Conservation (phyloP, 2,329 filamentous ascomycete genomes). For the Fusarium tuaranense region DNA sequence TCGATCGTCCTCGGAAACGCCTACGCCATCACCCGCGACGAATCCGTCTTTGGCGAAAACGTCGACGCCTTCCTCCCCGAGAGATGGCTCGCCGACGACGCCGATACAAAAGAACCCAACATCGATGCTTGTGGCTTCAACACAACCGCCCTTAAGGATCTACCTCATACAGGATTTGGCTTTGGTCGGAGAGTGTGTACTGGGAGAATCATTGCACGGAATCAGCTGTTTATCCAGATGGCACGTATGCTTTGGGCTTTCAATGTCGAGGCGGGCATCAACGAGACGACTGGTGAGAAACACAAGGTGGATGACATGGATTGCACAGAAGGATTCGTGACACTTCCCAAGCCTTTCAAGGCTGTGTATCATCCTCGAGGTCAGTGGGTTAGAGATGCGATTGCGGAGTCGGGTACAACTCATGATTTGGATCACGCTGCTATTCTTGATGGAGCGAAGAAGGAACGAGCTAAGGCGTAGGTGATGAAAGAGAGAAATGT, state of each 20-base stretch:
- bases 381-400: conserved; percentile 43
- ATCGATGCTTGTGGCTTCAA: conserved; percentile 21
- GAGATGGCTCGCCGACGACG: conserved; percentile 44
- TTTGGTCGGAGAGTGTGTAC: conserved; percentile 60
- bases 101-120: conserved; percentile 1
- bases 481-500: too few relatives aligned
- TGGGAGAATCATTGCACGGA: conserved; percentile 60
- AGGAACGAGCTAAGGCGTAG: background rate
- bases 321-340: conserved; percentile 44
- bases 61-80: conserved; percentile 48
- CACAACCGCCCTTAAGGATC: conserved; percentile 36
- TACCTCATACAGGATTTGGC: conserved; percentile 57
- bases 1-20: conserved; percentile 57
- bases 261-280: conserved; percentile 45
- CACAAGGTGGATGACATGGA: conserved; percentile 39
- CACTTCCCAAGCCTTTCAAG: conserved; percentile 44
- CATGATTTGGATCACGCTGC: conserved; percentile 8
- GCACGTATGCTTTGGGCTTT: conserved; percentile 64
- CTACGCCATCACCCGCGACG: conserved; percentile 53
- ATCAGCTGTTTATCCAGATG: conserved; percentile 56
- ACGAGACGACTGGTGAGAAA: conserved; percentile 32
- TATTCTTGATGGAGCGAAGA: background rate
- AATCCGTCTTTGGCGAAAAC: conserved; percentile 54
- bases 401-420: background rate
- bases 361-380: conserved; percentile 44